Evolutionary conservation across 768 basidiomycete genomes (phyloP).

Genomic region (Zangia roseola): DNA sequence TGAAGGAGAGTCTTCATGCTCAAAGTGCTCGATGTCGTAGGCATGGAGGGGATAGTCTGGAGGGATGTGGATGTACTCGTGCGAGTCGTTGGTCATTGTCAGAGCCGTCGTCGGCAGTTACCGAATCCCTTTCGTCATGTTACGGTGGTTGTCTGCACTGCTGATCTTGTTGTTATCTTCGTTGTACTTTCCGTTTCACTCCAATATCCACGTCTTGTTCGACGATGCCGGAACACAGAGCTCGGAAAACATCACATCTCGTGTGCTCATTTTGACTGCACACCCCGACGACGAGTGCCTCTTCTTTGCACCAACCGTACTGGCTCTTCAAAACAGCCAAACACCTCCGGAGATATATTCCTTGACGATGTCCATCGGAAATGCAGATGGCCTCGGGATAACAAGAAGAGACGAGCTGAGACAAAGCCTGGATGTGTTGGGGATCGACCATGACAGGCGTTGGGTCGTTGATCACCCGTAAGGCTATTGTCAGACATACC

Average conservation of each 20-base stretch:
- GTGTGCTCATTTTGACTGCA: constrained; percentile 75
- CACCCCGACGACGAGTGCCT: constrained; percentile 95
- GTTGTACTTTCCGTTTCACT: constrained; percentile 26
- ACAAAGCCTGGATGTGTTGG: constrained; percentile 64
- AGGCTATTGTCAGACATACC: constrained; percentile 29
- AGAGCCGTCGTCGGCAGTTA: constrained; percentile 16
- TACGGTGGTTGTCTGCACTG: constrained; percentile 16
- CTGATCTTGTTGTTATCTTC: constrained; percentile 19
- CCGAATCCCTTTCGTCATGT: constrained; percentile 17
- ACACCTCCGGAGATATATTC: constrained; percentile 45
- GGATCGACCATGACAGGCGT: constrained; percentile 53
- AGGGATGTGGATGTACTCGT: constrained; percentile 15
- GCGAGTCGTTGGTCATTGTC: constrained; percentile 25
- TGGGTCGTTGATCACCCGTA: constrained; percentile 73
- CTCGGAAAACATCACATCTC: constrained; percentile 5
- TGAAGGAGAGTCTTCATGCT: constrained; percentile 14
- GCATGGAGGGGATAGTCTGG: constrained; percentile 19
- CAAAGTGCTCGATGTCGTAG: constrained; percentile 11
- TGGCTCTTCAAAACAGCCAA: constrained; percentile 41
- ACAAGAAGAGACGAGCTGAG: constrained; percentile 57
- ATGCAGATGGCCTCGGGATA: constrained; percentile 75
- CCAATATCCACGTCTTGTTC: constrained; percentile 22
- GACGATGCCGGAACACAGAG: not conserved
- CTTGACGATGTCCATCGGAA: constrained; percentile 75
- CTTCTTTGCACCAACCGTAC: constrained; percentile 88